phyloP scores from a whole-genome alignment of 2,329 filamentous ascomycete genomes.

The Apiospora koreana region DNA sequence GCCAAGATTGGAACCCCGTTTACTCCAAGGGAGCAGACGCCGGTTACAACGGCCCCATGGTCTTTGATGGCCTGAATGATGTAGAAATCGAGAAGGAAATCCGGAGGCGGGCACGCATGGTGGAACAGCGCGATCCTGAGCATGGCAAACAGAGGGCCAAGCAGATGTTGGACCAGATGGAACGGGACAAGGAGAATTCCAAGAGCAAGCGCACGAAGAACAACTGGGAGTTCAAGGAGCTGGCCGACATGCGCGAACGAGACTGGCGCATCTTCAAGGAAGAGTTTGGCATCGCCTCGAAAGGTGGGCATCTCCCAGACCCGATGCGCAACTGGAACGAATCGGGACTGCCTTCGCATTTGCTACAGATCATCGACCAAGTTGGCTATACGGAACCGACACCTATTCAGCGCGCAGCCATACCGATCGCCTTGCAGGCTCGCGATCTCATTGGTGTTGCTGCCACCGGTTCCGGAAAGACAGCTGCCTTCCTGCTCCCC shows the following conservation, averaged over 20 bases:
- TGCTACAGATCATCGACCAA: constrained; percentile 79
- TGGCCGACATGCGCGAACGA: constrained; percentile 92
- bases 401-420: constrained; percentile 89
- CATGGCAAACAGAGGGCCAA: constrained; percentile 75
- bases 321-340: constrained; percentile 96
- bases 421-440: constrained; percentile 89
- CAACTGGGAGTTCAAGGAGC: constrained; percentile 92
- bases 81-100: constrained; percentile 58
- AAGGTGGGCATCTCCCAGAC: constrained; percentile 88
- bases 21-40: constrained; percentile 66
- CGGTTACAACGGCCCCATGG: constrained; percentile 59
- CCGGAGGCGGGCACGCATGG: constrained; percentile 62
- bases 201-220: constrained; percentile 78
- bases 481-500: constrained; percentile 89
- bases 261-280: constrained; percentile 99
- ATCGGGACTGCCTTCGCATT: constrained; percentile 72
- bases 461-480: constrained; percentile 97
- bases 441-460: constrained; percentile 98
- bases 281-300: constrained; percentile 95
- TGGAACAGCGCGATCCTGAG: constrained; percentile 75
- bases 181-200: constrained; percentile 72
- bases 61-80: constrained; percentile 49
- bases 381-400: constrained; percentile 93
- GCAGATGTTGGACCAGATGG: constrained; percentile 83
- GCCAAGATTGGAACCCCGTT: constrained; percentile 76